These are phyloP conservation scores for Chamaecyparis obtusa DNA, from an alignment of 75 land plant species.

Conservation along the genomic window DNA sequence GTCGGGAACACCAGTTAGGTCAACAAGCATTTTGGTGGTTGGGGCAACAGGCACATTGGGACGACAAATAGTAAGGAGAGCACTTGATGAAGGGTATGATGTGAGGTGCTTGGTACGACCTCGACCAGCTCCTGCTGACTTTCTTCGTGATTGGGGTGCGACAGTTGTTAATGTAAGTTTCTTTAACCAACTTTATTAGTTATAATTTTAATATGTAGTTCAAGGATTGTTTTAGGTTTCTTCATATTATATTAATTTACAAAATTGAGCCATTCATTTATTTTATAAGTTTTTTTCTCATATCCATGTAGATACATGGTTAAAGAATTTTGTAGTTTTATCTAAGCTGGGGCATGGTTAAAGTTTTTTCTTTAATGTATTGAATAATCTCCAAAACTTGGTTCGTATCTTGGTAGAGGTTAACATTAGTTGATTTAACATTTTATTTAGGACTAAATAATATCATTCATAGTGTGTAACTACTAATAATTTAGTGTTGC, in stretches of 20 bases:
- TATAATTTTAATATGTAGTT: not conserved
- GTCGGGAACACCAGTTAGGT: slow-evolving; percentile 89
- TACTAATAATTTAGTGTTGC: too few relatives aligned
- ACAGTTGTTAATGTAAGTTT: slow-evolving; percentile 86
- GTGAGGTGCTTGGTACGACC: slow-evolving; percentile 96
- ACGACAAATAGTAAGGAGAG: slow-evolving; percentile 90
- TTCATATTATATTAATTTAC: not conserved
- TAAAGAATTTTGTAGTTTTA: not conserved
- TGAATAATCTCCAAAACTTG: not conserved
- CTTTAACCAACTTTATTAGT: not conserved
- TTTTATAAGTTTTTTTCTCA: not conserved
- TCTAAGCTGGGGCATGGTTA: not conserved
- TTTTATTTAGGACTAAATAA: not conserved
- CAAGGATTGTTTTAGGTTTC: not conserved
- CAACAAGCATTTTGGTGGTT: slow-evolving; percentile 88
- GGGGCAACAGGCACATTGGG: slow-evolving; percentile 99
- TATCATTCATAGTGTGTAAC: not conserved
- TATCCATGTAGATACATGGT: not conserved
- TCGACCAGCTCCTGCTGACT: slow-evolving; percentile 98
- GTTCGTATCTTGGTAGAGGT: not conserved
- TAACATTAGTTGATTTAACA: not conserved
- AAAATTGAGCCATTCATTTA: not conserved
- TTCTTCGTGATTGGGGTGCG: slow-evolving; percentile 99
- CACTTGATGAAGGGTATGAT: slow-evolving; percentile 97
- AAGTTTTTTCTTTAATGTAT: not conserved